Evolutionary conservation across 2,329 filamentous ascomycete species (phyloP), one percentile per base, ranked within the genome.

Genomic region (Coniochaeta sp.): DNA sequence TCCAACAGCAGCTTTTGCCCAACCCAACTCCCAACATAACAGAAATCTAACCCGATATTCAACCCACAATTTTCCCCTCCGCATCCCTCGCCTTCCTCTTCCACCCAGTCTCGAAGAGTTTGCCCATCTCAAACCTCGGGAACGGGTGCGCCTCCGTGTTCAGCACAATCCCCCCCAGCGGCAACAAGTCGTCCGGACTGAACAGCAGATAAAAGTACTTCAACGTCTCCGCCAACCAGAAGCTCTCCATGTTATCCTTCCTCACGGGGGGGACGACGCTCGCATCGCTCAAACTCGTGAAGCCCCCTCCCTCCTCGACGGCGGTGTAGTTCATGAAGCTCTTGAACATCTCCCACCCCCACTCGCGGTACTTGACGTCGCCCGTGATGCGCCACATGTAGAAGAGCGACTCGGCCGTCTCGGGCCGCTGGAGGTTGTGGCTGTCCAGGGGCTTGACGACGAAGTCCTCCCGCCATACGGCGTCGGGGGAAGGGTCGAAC

Each of bases 341-440:
- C 66, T 89, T 85, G 73, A 99, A 99, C 85, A 99, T 97, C 60
- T 96, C 86, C 94, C 94, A 99, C 13, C 94, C 94, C 92, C 92
- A 97, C 62, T 96, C 84, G 24, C 94, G 82, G 69, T 99, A 99
- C 58, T 83, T 86, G 33, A 81, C 75, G 56, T 99, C 91, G 24
- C 88, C 89, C 1, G 94, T 99, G 67, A 99, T 95, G 56, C 94
- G 86, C 87, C 92, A 99, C 91, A 99, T 95, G 73, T 97, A 96
- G 63, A 99, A 91, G 55, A 99, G 73, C 54, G 85, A 91, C 72
- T 99, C 94, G n/a, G 96, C 85, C 0, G 94, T 96, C 73, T 99
- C 94, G 0, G 94, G 94, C 28, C 94, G 82, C 70, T 97, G 94
- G 30, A 99, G 77, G 65, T 99, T 99, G 71, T 97, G 94, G 50